Conservation (phyloP, 495 filamentous ascomycete species). For the Aspergillus nanangensis region DNA sequence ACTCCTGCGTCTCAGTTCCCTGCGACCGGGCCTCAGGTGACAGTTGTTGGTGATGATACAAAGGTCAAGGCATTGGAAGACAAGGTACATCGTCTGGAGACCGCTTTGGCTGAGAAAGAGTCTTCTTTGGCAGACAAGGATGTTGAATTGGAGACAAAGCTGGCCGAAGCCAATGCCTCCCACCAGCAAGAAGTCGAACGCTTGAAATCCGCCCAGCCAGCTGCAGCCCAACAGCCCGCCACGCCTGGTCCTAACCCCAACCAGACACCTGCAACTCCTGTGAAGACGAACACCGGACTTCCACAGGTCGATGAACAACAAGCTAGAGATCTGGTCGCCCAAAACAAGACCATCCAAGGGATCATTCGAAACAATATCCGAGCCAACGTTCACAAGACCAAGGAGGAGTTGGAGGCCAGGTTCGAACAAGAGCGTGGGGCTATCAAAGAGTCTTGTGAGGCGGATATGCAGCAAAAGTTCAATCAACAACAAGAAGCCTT, state of each 20-base stretch:
- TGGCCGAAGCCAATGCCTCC: slow-evolving; percentile 54
- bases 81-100: slow-evolving; percentile 45
- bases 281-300: slow-evolving; percentile 25
- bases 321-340: slow-evolving; percentile 58
- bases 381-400: slow-evolving; percentile 50
- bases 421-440: slow-evolving; percentile 28
- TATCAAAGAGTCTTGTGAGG: slow-evolving; percentile 22
- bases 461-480: slow-evolving; percentile 45
- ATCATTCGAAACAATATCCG: slow-evolving; percentile 68
- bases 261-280: slow-evolving; percentile 32
- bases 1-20: slow-evolving; percentile 39
- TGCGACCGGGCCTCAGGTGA: slow-evolving; percentile 19
- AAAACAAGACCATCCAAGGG: slow-evolving; percentile 57
- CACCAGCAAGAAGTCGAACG: slow-evolving; percentile 59
- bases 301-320: slow-evolving; percentile 52
- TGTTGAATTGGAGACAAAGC: slow-evolving; percentile 51
- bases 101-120: slow-evolving; percentile 46
- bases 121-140: slow-evolving; percentile 30
- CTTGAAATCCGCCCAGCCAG: slow-evolving; percentile 56
- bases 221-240: slow-evolving; percentile 47
- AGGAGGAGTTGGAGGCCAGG: slow-evolving; percentile 54
- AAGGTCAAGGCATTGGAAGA: slow-evolving; percentile 39
- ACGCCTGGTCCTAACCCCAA: slow-evolving; percentile 23
- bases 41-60: slow-evolving; percentile 25
- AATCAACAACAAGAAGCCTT: slow-evolving; percentile 58